Conservation (phyloP, 345 rosid genomes). For the Excoecaria agallocha region DNA sequence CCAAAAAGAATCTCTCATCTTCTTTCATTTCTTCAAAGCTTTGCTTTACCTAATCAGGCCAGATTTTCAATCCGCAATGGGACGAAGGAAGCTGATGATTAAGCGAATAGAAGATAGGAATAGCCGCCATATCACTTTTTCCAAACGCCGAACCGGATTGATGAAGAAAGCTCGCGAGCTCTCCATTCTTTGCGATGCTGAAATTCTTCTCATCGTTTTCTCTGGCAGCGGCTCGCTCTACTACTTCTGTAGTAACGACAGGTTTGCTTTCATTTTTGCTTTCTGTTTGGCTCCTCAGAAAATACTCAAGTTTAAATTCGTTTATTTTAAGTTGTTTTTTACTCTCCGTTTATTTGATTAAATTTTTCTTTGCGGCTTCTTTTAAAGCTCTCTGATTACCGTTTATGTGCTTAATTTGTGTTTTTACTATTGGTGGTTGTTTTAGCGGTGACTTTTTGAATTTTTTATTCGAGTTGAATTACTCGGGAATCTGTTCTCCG, state of each 20-base stretch:
- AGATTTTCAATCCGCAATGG: neutral
- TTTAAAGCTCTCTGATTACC: too few species aligned
- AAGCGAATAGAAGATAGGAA: slow-evolving; percentile 63
- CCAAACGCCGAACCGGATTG: slow-evolving; percentile 62
- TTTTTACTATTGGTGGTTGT: too few species aligned
- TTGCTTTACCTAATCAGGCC: neutral
- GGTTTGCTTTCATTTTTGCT: slow-evolving; percentile 17
- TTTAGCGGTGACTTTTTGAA: too few species aligned
- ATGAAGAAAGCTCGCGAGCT: slow-evolving; percentile 67
- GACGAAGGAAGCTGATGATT: slow-evolving; percentile 59
- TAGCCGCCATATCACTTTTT: slow-evolving; percentile 66
- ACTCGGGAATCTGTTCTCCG: too few species aligned
- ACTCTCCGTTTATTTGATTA: too few species aligned
- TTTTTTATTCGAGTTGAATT: too few species aligned
- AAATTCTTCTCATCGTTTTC: slow-evolving; percentile 54
- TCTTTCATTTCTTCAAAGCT: neutral
- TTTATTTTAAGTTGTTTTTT: too few species aligned
- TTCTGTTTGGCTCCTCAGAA: too few species aligned
- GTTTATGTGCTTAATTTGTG: too few species aligned
- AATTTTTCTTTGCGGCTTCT: too few species aligned
- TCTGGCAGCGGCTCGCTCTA: slow-evolving; percentile 53
- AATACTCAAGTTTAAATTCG: too few species aligned
- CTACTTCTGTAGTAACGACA: slow-evolving; percentile 42
- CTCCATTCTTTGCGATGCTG: slow-evolving; percentile 64
- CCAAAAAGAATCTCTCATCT: neutral